Evolutionary conservation across 169 alveolate genomes (phyloP).

Genomic region (Plasmodium fragile): DNA sequence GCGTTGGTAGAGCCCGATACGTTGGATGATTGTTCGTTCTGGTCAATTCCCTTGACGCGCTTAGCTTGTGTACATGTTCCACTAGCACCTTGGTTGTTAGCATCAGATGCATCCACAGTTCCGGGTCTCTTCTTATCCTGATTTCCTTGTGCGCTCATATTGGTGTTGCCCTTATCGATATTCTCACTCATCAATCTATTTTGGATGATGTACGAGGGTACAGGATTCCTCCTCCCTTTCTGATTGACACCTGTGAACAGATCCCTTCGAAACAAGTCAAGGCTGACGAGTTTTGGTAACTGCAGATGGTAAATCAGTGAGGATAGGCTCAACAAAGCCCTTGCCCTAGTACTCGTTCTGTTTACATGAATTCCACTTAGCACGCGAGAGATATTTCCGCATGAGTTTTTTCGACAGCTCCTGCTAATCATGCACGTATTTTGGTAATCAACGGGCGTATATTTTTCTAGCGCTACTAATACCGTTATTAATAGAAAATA

Average conservation of each 20-base stretch:
- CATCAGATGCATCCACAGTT: not conserved
- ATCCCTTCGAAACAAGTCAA: conserved; percentile 33
- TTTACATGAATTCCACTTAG: conserved; percentile 21
- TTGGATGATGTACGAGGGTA: conserved; percentile 29
- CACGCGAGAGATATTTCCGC: conserved; percentile 52
- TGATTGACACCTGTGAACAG: not conserved
- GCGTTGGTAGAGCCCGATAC: not conserved
- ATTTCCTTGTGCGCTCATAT: not conserved
- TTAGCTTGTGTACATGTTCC: not conserved
- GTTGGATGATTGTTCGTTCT: not conserved
- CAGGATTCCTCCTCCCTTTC: not conserved
- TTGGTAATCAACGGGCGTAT: conserved; percentile 5
- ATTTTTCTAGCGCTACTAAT: conserved; percentile 23
- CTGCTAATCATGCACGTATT: conserved; percentile 72
- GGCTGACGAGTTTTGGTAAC: conserved; percentile 13
- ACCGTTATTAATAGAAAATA: conserved; percentile 27
- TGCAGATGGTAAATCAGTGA: conserved; percentile 1
- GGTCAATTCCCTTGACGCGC: not conserved
- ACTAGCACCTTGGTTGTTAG: not conserved
- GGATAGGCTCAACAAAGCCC: not conserved
- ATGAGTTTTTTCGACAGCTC: conserved; percentile 29
- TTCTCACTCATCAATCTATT: conserved; percentile 65
- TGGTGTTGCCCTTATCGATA: not conserved
- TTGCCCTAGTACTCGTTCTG: conserved; percentile 1
- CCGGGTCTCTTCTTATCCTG: conserved; percentile 14